Evolutionary conservation across 164 flowering plant species (phyloP).

Genomic region (Nymphaea thermarum): DNA sequence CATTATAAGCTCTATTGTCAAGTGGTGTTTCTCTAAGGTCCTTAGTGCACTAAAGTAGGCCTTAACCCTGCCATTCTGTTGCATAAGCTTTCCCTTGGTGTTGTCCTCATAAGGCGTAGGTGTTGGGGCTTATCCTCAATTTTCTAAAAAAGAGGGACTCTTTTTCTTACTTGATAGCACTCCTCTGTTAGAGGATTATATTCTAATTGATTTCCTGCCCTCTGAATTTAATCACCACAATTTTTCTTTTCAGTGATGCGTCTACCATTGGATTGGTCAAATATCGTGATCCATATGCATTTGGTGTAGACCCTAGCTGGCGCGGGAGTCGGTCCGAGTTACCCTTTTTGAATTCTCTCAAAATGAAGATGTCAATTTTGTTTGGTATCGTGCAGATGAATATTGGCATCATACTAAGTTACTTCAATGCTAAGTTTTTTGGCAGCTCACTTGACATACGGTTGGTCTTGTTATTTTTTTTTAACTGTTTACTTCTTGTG

Average conservation of each 20-base stretch:
- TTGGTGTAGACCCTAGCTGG: constrained; percentile 97
- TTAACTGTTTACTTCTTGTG: neutral
- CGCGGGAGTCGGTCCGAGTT: constrained; percentile 93
- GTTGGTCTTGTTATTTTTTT: constrained; percentile 19
- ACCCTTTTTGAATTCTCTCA: constrained; percentile 85
- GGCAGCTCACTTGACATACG: constrained; percentile 65
- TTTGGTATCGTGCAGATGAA: constrained; percentile 83
- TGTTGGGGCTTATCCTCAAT: too few relatives aligned
- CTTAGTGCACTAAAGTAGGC: neutral
- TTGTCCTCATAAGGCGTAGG: too few relatives aligned
- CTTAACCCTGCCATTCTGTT: too few relatives aligned
- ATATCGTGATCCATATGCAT: constrained; percentile 64
- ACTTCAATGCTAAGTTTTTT: constrained; percentile 74
- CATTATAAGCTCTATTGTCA: too few relatives aligned
- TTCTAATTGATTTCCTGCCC: neutral
- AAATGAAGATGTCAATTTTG: constrained; percentile 96
- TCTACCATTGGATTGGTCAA: constrained; percentile 54
- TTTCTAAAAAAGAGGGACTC: neutral
- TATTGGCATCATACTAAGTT: constrained; percentile 74
- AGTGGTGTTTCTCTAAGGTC: too few relatives aligned
- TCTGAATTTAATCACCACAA: neutral
- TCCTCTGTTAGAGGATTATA: neutral
- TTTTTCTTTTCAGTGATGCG: constrained; percentile 46
- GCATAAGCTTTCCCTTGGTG: too few relatives aligned
- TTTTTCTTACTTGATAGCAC: neutral